Base-by-base conservation (phyloP, 345 rosid genomes). In the Corymbia maculata region DNA sequence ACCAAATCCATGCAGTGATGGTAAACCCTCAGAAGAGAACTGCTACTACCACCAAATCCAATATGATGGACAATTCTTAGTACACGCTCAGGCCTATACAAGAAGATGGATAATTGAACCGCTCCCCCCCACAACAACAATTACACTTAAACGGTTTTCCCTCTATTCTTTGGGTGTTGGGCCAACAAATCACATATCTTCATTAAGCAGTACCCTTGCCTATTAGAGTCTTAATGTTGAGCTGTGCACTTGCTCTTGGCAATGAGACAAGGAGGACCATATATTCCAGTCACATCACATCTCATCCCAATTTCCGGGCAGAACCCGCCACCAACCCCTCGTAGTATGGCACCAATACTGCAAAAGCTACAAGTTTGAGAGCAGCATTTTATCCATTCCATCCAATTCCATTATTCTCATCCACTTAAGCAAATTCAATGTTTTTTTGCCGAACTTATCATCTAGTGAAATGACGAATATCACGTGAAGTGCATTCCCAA, bases 311-410 rank as follows among this genome's bases (percentile, higher is more conserved):
- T 17, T 32, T 70, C 82, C 13, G 0, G 82, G 82, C 47, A 36
- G 82, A 36, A 36, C 24, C 42, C 10, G 12, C 79, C 3, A 30
- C 75, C 1, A 32, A 32, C 22, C 44, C 22, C 75, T 15, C 12
- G 0, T 7, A 16, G 47, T 70, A 36, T 70, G 14, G 0, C 45
- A 36, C 26, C 1, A 0, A 44, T 0, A 75, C 47, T 36, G 8
- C 82, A 7, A 70, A 70, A 70, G 45, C 80, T 70, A 32, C 80
- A 32, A 17, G 24, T 0, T 68, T 0, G 13, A 68, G 22, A 75
- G 82, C 49, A 75, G 49, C 82, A 75, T 75, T 75, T 75, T 26
- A 75, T 36, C 82, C 82, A 75, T 5, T 75, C 45, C 82, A 57
- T 57, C 64, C 64, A 9, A 22, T 57, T 57, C 82, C 82, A 36